Percentiles rank a stretch among this genome's conserved stretches.
Evolutionary conservation across 345 rosid species (phyloP).

Genomic region (Abelmoschus esculentus): DNA sequence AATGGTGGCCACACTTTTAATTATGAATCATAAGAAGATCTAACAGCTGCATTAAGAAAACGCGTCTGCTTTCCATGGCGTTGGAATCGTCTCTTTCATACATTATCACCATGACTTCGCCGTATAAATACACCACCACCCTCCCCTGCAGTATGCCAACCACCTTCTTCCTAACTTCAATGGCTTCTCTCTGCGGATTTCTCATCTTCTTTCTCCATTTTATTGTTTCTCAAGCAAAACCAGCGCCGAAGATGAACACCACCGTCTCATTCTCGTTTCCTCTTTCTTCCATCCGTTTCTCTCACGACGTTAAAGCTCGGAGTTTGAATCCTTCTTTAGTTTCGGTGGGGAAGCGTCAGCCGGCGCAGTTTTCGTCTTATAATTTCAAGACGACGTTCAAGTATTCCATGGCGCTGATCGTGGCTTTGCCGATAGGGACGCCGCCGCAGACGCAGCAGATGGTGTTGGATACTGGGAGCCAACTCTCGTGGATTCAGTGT

Average conservation of each 20-base stretch:
- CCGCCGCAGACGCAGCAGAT: constrained; percentile 78
- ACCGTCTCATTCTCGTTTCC: constrained; percentile 26
- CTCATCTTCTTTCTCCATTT: not conserved
- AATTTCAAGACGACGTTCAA: constrained; percentile 45
- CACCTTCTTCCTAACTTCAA: not conserved
- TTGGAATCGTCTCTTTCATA: not conserved
- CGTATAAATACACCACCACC: not conserved
- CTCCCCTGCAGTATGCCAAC: not conserved
- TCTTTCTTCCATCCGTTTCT: constrained; percentile 25
- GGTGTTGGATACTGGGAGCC: constrained; percentile 87
- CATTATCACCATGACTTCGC: not conserved
- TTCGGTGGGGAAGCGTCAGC: not conserved
- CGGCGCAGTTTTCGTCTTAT: not conserved
- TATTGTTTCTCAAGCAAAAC: not conserved
- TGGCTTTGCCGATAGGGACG: constrained; percentile 74
- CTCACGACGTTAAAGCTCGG: constrained; percentile 12
- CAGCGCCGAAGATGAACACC: not conserved
- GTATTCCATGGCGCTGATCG: constrained; percentile 62
- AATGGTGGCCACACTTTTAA: not conserved
- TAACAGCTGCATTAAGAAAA: not conserved
- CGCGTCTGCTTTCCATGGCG: not conserved
- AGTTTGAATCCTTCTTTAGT: constrained; percentile 13
- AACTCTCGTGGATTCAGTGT: constrained; percentile 86
- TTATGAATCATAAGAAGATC: not conserved
- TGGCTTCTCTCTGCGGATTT: not conserved